Evolutionary conservation across 805 yeast genomes (phyloP).

Genomic region (Nakazawaea ernobii): DNA sequence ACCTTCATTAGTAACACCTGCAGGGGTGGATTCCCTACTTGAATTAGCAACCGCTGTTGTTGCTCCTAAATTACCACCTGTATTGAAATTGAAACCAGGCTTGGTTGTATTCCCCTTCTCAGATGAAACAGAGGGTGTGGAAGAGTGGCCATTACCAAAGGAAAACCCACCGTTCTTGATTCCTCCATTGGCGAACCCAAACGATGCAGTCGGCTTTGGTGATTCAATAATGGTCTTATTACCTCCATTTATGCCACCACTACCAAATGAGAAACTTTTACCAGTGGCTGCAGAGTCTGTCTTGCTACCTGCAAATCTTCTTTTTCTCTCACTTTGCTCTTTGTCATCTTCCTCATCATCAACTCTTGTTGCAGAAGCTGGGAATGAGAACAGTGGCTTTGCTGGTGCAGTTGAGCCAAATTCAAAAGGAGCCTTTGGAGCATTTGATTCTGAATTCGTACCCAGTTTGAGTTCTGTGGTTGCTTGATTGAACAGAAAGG

Average conservation of each 20-base stretch:
- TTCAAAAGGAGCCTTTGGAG: background rate
- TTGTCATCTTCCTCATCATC: background rate
- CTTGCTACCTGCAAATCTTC: background rate
- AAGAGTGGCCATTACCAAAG: constrained; percentile 1
- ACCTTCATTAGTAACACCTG: background rate
- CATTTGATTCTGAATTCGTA: background rate
- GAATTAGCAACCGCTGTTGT: background rate
- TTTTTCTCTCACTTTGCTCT: background rate
- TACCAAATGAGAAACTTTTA: background rate
- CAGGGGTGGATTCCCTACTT: constrained; percentile 6
- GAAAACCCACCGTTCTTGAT: background rate
- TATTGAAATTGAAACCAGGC: background rate
- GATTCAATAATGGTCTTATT: constrained; percentile 2
- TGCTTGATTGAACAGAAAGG: background rate
- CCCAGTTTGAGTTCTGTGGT: background rate
- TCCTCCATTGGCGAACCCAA: background rate
- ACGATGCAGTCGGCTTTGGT: constrained; percentile 6
- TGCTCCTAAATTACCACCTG: background rate
- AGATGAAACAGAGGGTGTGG: constrained; percentile 3
- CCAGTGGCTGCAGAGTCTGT: background rate
- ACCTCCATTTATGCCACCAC: background rate
- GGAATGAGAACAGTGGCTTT: constrained; percentile 1
- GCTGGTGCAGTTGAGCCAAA: background rate
- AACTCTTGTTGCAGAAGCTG: no score
- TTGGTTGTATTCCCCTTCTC: background rate